A percentile compares a stretch with the other conserved stretches of the same genome.
phyloP scores from a whole-genome alignment of 352 stramenopile genomes.

The Phytophthora meadii region DNA sequence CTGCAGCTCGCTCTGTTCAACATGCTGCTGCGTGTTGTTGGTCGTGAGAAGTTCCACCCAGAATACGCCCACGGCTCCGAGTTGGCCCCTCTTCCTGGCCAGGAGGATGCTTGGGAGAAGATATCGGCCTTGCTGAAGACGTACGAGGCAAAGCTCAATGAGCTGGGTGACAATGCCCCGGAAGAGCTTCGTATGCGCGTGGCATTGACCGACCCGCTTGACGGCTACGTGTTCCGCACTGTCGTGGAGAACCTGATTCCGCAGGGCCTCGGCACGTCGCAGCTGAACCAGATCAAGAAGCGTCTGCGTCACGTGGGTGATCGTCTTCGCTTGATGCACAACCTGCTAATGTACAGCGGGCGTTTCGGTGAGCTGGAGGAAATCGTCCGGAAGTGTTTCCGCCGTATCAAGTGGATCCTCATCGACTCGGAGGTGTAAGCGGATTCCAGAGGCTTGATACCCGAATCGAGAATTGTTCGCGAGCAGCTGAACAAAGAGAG shows the following conservation, averaged over 20 bases:
- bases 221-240: slow-evolving; percentile 89
- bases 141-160: slow-evolving; percentile 82
- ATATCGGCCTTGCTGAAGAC: slow-evolving; percentile 64
- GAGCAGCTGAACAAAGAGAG: slow-evolving; percentile 15
- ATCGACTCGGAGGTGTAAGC: slow-evolving; percentile 90
- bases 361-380: slow-evolving; percentile 86
- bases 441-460: neutral
- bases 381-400: slow-evolving; percentile 92
- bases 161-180: slow-evolving; percentile 65
- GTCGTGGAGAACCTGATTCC: slow-evolving; percentile 90
- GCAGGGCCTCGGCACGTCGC: slow-evolving; percentile 75
- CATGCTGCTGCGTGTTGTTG: slow-evolving; percentile 87
- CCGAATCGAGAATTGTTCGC: neutral
- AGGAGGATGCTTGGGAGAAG: slow-evolving; percentile 81
- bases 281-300: slow-evolving; percentile 91
- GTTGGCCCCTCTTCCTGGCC: slow-evolving; percentile 67
- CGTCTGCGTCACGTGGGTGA: slow-evolving; percentile 87
- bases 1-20: slow-evolving; percentile 87
- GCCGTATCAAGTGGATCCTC: slow-evolving; percentile 93
- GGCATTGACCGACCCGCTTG: slow-evolving; percentile 72
- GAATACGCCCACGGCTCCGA: slow-evolving; percentile 73
- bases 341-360: slow-evolving; percentile 90
- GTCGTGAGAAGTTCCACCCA: slow-evolving; percentile 75
- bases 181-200: slow-evolving; percentile 77
- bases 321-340: slow-evolving; percentile 88